These are phyloP conservation scores for Chiua virens DNA, from an alignment of 768 basidiomycete species.

Conservation along the genomic window DNA sequence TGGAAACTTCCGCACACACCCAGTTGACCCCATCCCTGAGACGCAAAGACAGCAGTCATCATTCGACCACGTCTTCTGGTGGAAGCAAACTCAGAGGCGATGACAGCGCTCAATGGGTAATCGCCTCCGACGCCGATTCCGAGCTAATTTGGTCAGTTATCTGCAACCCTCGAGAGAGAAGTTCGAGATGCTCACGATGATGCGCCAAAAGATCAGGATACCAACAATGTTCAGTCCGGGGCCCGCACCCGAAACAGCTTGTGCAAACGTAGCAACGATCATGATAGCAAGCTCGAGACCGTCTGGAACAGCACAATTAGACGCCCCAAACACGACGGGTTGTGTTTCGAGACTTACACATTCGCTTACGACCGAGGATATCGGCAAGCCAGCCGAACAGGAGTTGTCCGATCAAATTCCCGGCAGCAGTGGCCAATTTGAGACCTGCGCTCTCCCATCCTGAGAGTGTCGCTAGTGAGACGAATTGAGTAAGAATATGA, in stretches of 20 bases:
- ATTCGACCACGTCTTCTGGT: slow-evolving; percentile 73
- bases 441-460: slow-evolving; percentile 67
- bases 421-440: slow-evolving; percentile 72
- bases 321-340: not conserved
- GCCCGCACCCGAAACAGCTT: slow-evolving; percentile 68
- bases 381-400: slow-evolving; percentile 79
- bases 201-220: slow-evolving; percentile 77
- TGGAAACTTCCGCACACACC: slow-evolving; percentile 36
- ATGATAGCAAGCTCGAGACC: slow-evolving; percentile 67
- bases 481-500: slow-evolving; percentile 23
- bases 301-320: slow-evolving; percentile 24
- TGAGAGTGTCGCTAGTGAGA: not conserved
- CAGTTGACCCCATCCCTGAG: slow-evolving; percentile 87
- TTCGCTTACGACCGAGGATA: slow-evolving; percentile 67
- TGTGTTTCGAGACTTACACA: slow-evolving; percentile 52
- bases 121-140: slow-evolving; percentile 87
- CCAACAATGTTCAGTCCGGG: slow-evolving; percentile 66
- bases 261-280: slow-evolving; percentile 71
- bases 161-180: not conserved
- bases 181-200: slow-evolving; percentile 45
- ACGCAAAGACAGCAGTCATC: slow-evolving; percentile 83
- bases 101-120: slow-evolving; percentile 79
- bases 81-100: slow-evolving; percentile 84
- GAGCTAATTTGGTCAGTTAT: slow-evolving; percentile 49
- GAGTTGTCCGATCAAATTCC: slow-evolving; percentile 69